Conservation (phyloP, 257 asterid species). For the Solanum ahanhuiri region DNA sequence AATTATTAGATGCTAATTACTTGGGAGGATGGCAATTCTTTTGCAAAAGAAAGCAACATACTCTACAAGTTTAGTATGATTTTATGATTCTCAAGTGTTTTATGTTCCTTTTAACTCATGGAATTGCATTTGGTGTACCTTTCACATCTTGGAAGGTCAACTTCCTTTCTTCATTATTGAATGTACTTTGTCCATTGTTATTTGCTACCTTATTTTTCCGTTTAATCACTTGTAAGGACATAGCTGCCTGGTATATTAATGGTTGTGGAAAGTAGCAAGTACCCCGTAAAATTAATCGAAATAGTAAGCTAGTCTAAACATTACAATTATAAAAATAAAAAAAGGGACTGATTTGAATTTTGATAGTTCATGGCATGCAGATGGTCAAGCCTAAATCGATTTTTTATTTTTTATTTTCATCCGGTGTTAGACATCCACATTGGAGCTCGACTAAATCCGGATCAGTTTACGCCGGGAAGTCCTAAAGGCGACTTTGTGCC, state of each 20-base stretch:
- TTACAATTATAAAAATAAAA: background rate
- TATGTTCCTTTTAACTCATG: background rate
- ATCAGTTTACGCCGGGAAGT: background rate
- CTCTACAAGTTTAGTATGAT: background rate
- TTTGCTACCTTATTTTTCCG: background rate
- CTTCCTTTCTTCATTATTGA: background rate
- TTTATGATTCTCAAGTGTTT: background rate
- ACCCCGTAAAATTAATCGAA: background rate
- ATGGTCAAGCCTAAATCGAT: background rate
- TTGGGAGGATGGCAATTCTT: background rate
- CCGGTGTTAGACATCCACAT: no score
- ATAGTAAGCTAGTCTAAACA: background rate
- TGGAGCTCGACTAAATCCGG: fast-evolving
- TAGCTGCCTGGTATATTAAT: background rate
- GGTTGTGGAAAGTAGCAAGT: background rate
- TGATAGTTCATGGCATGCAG: background rate
- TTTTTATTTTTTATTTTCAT: no score
- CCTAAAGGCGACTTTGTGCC: background rate
- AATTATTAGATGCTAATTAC: background rate
- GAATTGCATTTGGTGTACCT: background rate
- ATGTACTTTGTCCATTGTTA: background rate
- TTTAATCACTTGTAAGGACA: background rate
- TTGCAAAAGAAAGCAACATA: background rate
- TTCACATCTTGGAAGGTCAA: background rate
- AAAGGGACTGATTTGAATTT: background rate